Conservation (phyloP, 345 rosid species). For the Acer yangbiense region DNA sequence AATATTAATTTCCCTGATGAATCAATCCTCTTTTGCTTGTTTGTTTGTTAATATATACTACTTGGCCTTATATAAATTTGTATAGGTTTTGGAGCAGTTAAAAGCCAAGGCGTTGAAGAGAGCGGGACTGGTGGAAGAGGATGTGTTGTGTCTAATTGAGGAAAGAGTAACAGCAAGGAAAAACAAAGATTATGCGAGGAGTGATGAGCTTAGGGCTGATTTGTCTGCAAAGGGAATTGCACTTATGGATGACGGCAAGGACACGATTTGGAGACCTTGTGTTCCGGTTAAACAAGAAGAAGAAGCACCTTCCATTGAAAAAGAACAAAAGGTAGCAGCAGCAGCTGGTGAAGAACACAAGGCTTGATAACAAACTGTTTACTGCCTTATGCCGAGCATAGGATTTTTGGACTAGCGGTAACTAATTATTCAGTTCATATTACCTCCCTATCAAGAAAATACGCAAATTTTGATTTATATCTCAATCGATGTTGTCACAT, state of each 20-base stretch:
- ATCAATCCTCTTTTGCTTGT: too few relatives aligned
- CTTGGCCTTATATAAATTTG: not conserved
- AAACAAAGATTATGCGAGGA: conserved; percentile 64
- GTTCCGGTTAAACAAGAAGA: conserved; percentile 37
- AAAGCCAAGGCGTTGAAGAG: conserved; percentile 67
- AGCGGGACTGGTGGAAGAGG: conserved; percentile 62
- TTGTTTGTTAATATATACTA: too few relatives aligned
- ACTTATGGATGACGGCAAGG: conserved; percentile 78
- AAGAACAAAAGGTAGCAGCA: conserved; percentile 10
- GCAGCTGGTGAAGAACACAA: conserved; percentile 20
- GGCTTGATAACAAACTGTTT: not conserved
- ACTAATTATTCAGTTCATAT: too few relatives aligned
- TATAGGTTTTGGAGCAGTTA: conserved; percentile 60
- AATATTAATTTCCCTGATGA: too few relatives aligned
- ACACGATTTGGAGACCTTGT: conserved; percentile 86
- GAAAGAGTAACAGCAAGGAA: conserved; percentile 63
- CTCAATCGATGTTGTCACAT: too few relatives aligned
- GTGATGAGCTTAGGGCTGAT: conserved; percentile 76
- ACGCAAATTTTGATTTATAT: too few relatives aligned
- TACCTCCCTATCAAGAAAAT: too few relatives aligned
- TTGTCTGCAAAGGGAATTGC: conserved; percentile 68
- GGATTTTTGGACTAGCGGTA: too few relatives aligned
- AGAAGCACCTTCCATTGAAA: conserved; percentile 22
- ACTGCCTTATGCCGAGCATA: too few relatives aligned
- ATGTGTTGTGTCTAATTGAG: conserved; percentile 46